These are phyloP conservation scores for Chlorophyllum brunneum DNA, from an alignment of 768 basidiomycete genomes.

Conservation along the genomic window DNA sequence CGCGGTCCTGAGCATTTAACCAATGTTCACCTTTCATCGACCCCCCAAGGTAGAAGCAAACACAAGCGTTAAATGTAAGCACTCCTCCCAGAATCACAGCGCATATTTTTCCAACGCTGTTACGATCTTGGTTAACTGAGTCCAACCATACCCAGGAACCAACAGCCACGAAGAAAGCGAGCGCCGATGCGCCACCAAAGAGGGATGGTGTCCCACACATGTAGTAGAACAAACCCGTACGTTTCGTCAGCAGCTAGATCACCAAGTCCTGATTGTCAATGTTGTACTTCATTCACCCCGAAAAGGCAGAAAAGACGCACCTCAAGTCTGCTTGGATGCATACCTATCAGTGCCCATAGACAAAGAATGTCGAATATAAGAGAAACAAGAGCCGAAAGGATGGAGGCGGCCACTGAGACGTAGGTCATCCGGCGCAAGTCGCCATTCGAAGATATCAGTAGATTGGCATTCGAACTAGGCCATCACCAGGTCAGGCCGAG, in stretches of 20 bases:
- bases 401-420: constrained; percentile 4
- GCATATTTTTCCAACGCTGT: neutral
- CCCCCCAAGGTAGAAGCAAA: constrained; percentile 12
- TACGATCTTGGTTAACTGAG: neutral
- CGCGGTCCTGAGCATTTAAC: neutral
- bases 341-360: constrained; percentile 4
- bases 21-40: neutral
- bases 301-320: neutral
- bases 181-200: constrained; percentile 14
- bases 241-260: constrained; percentile 5
- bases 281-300: neutral
- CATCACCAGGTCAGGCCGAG: no score
- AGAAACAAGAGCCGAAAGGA: constrained; percentile 5
- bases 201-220: constrained; percentile 14
- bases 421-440: constrained; percentile 9
- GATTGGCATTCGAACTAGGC: constrained; percentile 10
- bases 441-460: constrained; percentile 4
- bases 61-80: constrained; percentile 1
- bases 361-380: constrained; percentile 12
- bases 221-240: constrained; percentile 11
- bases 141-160: constrained; percentile 15
- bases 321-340: constrained; percentile 10
- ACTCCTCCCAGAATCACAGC: neutral
- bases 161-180: constrained; percentile 12
- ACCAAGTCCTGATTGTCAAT: neutral